Percentiles rank a stretch among this genome's conserved stretches.
Evolutionary conservation across 1,139 yeast genomes (phyloP).

Genomic region (Saccharomyces hybrid): DNA sequence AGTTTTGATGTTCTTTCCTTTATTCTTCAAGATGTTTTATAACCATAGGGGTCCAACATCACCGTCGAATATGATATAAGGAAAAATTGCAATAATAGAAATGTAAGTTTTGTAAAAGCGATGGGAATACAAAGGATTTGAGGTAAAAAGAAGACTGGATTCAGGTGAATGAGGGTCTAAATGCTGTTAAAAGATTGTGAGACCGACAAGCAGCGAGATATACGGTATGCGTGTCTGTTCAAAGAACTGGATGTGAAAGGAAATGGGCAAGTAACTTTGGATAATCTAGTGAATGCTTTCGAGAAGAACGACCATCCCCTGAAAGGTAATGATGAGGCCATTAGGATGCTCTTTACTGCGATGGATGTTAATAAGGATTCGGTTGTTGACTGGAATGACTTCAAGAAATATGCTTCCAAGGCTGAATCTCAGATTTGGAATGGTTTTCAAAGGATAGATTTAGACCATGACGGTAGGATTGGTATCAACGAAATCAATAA

Average conservation of each 20-base stretch:
- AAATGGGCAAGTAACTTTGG: constrained; percentile 49
- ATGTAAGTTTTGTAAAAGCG: background rate
- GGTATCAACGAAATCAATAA: constrained; percentile 56
- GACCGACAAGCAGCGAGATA: constrained; percentile 15
- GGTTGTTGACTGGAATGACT: constrained; percentile 52
- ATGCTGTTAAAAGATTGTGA: constrained; percentile 6
- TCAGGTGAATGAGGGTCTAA: constrained; percentile 9
- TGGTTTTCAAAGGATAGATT: constrained; percentile 66
- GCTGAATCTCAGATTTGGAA: constrained; percentile 63
- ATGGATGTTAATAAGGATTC: constrained; percentile 54
- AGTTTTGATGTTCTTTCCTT: background rate
- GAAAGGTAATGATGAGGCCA: constrained; percentile 53
- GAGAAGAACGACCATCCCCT: constrained; percentile 54
- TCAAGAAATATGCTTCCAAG: constrained; percentile 47
- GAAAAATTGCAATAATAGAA: background rate
- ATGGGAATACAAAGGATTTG: background rate
- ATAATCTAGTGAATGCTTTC: constrained; percentile 50
- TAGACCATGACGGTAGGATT: constrained; percentile 67
- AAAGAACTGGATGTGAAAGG: constrained; percentile 44
- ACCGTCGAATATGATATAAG: background rate
- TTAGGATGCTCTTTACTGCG: constrained; percentile 45
- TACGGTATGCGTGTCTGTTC: constrained; percentile 29
- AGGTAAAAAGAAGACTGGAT: background rate
- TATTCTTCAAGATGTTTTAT: background rate
- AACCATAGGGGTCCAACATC: background rate